phyloP scores from a whole-genome alignment of 129 eudicot genomes.

The Solidago caesia region DNA sequence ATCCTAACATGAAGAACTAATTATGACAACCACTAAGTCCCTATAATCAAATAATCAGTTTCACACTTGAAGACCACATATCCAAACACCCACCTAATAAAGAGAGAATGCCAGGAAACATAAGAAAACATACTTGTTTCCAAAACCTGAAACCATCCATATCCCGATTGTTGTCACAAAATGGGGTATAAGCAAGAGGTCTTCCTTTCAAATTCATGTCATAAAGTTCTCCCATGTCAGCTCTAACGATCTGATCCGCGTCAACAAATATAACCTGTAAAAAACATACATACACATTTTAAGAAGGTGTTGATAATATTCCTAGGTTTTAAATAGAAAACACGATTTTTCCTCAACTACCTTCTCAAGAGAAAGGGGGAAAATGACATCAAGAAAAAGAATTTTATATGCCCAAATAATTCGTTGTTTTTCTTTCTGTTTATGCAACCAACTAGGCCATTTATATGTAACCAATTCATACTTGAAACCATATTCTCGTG shows the following conservation, averaged over 20 bases:
- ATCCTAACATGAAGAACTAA: background rate
- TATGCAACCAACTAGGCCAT: conserved; percentile 99
- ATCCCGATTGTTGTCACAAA: conserved; percentile 90
- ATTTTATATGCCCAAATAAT: conserved; percentile 98
- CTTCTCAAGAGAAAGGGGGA: conserved; percentile 94
- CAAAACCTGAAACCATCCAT: conserved; percentile 98
- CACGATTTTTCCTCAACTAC: conserved; percentile 35
- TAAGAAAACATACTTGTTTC: conserved; percentile 67
- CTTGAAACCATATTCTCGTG: conserved; percentile 85
- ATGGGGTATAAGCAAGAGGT: conserved; percentile 93
- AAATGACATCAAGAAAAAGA: conserved; percentile 95
- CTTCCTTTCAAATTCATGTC: conserved; percentile 95
- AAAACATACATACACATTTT: background rate
- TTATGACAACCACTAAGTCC: too few species aligned
- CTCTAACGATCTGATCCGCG: conserved; percentile 93
- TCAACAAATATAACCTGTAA: conserved; percentile 97
- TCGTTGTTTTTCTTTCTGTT: conserved; percentile 93
- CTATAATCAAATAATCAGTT: too few species aligned
- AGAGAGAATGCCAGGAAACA: background rate
- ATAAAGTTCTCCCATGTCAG: conserved; percentile 98
- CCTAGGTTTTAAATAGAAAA: background rate
- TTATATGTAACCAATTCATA: conserved; percentile 91
- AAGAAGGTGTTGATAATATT: background rate
- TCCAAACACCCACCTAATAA: background rate
- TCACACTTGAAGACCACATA: too few species aligned